Conservation (phyloP, 106 monocot species). For the Dendrobium nobile region DNA sequence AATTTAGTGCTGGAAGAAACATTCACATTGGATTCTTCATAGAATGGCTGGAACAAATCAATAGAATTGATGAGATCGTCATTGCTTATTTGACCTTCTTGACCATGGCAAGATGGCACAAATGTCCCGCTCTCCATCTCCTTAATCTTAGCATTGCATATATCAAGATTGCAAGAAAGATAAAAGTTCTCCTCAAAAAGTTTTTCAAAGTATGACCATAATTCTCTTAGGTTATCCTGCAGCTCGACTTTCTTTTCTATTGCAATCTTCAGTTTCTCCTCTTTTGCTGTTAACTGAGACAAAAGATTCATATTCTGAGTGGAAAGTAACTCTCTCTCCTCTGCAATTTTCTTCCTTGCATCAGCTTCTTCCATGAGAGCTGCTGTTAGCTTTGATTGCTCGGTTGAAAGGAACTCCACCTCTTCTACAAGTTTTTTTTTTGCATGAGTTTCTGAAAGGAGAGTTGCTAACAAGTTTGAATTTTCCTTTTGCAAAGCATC, state of each 20-base stretch:
- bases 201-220: conserved; percentile 27
- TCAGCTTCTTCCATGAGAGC: conserved; percentile 17
- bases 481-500: conserved; percentile 59
- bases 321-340: conserved; percentile 38
- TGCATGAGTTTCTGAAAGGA: conserved; percentile 24
- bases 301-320: conserved; percentile 50
- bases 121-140: conserved; percentile 19
- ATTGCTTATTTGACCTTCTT: conserved; percentile 9
- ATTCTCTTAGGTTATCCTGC: conserved; percentile 38
- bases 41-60: not conserved
- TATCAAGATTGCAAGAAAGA: conserved; percentile 36
- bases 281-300: conserved; percentile 42
- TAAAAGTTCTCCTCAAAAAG: conserved; percentile 50
- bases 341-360: conserved; percentile 20
- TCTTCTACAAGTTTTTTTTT: conserved; percentile 28
- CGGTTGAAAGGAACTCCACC: conserved; percentile 30
- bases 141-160: conserved; percentile 30
- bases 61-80: not conserved
- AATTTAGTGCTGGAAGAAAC: not conserved
- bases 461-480: conserved; percentile 19
- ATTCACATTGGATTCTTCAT: not conserved
- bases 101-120: conserved; percentile 10
- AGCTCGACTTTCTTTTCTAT: conserved; percentile 39
- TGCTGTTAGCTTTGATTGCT: conserved; percentile 40
- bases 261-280: conserved; percentile 33